Evolutionary conservation across 2,329 filamentous ascomycete species (phyloP), one percentile per base, ranked within the genome.

Genomic region (Paecilomyces niveus): DNA sequence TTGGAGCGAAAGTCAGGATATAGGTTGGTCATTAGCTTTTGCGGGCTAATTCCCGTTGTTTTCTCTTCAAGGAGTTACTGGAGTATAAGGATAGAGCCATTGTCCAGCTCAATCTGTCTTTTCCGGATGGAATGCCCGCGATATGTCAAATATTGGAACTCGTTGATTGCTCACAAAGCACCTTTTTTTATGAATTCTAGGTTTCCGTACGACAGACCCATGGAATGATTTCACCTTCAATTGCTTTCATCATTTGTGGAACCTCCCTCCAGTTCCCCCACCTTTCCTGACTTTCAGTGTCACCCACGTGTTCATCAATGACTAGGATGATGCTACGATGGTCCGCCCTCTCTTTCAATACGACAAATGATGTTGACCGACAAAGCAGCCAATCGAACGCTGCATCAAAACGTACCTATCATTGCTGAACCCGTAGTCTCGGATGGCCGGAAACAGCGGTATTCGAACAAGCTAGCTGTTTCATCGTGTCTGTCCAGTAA

Each of bases 1-100:
- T 93, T 62, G 87, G 86, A 11, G 88, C 89, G 3, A 84, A 80
- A 64, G 80, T 89, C 24, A 69, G 68, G 35, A 56, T 75, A 53
- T 71, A 65, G 61, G 51, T 68, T 58, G 56, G 21, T 55, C 26
- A 15, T 24, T 56, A 21, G 11, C 7, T 24, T 54, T 45, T 53
- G 54, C n/a, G 39, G 54, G 18, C 8, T 53, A 45, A 39, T 59
- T 21, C 13, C 52, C 54, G 57, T 39, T 22, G 51, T 57, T 58
- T 59, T 54, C 49, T 56, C 51, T 56, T 61, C 26, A 35, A 32
- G 52, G 54, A 45, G 39, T 55, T 54, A 29, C 57, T 52, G 54
- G 57, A 50, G 53, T 59, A 50, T 51, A 49, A 21, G 55, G 51
- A 53, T 58, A 57, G 57, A 32, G 33, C 31, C 5, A 39, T 45